A percentile compares a stretch with the other conserved stretches of the same genome.
Evolutionary conservation across 164 flowering plant genomes (phyloP).

Genomic region (Chloranthus sessilifolius): DNA sequence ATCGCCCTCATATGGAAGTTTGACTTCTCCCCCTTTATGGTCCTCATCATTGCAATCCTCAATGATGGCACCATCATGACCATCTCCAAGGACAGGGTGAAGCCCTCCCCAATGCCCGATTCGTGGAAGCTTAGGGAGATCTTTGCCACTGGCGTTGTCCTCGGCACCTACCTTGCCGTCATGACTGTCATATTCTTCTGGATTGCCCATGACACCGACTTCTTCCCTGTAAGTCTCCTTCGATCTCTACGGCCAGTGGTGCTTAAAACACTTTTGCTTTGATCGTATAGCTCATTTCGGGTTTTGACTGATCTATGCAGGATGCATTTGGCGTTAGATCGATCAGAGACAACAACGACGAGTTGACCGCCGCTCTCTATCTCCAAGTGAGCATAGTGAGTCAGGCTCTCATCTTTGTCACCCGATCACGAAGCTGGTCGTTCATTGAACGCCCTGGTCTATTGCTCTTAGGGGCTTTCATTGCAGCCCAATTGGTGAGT

Average conservation of each 20-base stretch:
- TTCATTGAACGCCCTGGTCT: conserved; percentile 26
- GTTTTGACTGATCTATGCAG: conserved; percentile 10
- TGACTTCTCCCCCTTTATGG: conserved; percentile 41
- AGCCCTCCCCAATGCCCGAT: conserved; percentile 40
- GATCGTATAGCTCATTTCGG: no score
- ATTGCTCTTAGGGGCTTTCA: conserved; percentile 18
- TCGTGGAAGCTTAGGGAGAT: conserved; percentile 38
- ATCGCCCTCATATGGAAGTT: conserved; percentile 40
- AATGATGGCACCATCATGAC: conserved; percentile 44
- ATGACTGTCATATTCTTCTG: conserved; percentile 38
- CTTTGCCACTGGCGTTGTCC: conserved; percentile 36
- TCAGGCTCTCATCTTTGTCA: conserved; percentile 28
- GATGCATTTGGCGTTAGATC: conserved; percentile 21
- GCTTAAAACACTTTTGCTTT: no score
- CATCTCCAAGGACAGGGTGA: conserved; percentile 36
- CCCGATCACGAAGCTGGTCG: conserved; percentile 28
- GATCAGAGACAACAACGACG: conserved; percentile 12
- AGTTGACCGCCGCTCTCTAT: conserved; percentile 23
- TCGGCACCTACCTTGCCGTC: conserved; percentile 32
- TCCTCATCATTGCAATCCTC: conserved; percentile 33
- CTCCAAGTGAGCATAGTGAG: conserved; percentile 30
- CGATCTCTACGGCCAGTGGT: no score
- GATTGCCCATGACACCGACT: conserved; percentile 20
- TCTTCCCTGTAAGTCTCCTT: conserved; percentile 26
- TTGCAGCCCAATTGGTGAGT: conserved; percentile 22